phyloP scores from a whole-genome alignment of 2,329 filamentous ascomycete genomes.

The Fusarium nematophilum region DNA sequence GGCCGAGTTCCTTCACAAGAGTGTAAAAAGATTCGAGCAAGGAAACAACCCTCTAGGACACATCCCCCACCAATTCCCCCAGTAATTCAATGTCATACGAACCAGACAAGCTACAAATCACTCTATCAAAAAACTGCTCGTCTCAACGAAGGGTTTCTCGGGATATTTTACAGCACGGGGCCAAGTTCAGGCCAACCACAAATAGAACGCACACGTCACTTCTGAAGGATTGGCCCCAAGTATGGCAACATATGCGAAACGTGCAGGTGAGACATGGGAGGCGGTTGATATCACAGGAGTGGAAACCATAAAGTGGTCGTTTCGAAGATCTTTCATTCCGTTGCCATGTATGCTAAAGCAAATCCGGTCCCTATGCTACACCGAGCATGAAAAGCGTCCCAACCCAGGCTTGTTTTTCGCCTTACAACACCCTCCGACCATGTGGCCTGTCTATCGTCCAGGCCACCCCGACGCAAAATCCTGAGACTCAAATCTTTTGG shows the following conservation, averaged over 20 bases:
- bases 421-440: constrained; percentile 50
- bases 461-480: constrained; percentile 54
- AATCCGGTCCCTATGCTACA: constrained; percentile 53
- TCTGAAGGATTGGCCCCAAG: not conserved
- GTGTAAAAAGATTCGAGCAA: no score
- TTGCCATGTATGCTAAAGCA: constrained; percentile 53
- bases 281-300: not conserved
- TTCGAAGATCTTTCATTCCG: constrained; percentile 53
- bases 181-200: no score
- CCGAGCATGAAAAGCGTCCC: constrained; percentile 55
- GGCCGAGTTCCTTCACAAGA: no score
- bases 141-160: no score
- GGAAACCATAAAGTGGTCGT: constrained; percentile 36
- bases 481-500: constrained; percentile 50
- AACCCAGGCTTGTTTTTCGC: constrained; percentile 49
- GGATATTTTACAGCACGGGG: no score
- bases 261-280: not conserved
- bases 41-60: no score
- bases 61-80: no score
- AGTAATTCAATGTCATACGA: no score
- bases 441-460: constrained; percentile 51
- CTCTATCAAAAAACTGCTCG: no score
- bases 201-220: not conserved
- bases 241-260: not conserved
- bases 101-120: no score